Evolutionary conservation across 2,329 filamentous ascomycete species (phyloP).

Genomic region (Botrytis medusae): DNA sequence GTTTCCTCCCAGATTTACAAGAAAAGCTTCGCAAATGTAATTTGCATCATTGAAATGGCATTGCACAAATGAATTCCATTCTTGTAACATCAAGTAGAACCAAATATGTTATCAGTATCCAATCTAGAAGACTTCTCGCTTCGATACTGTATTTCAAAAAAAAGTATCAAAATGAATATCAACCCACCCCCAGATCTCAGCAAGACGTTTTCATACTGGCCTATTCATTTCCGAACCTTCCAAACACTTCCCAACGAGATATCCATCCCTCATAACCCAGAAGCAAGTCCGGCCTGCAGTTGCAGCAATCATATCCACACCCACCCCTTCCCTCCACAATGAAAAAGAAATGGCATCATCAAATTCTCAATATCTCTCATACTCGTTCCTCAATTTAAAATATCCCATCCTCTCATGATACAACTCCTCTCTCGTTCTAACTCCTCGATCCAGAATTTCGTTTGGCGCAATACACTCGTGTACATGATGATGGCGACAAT

Average conservation of each 20-base stretch:
- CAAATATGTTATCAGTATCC: neutral
- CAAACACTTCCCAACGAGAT: too few species aligned
- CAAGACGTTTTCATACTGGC: neutral
- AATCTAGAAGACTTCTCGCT: neutral
- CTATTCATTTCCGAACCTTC: neutral
- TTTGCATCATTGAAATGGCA: neutral
- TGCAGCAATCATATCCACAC: neutral
- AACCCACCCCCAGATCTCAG: neutral
- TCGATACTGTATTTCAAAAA: neutral
- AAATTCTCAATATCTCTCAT: fast-evolving
- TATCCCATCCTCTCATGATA: neutral
- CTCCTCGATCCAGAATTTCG: neutral
- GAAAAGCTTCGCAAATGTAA: neutral
- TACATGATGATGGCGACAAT: neutral
- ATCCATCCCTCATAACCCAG: neutral
- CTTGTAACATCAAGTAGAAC: neutral
- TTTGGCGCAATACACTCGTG: neutral
- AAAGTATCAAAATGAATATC: neutral
- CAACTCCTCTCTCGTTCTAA: neutral
- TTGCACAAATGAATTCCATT: neutral
- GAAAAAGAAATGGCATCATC: neutral
- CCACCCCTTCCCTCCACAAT: too few species aligned
- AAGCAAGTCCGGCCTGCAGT: neutral
- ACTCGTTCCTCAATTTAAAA: neutral
- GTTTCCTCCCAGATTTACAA: neutral